Evolutionary conservation across 2,329 filamentous ascomycete genomes (phyloP), one percentile per base, ranked within the genome.

Genomic region (Apiospora pterosperma): DNA sequence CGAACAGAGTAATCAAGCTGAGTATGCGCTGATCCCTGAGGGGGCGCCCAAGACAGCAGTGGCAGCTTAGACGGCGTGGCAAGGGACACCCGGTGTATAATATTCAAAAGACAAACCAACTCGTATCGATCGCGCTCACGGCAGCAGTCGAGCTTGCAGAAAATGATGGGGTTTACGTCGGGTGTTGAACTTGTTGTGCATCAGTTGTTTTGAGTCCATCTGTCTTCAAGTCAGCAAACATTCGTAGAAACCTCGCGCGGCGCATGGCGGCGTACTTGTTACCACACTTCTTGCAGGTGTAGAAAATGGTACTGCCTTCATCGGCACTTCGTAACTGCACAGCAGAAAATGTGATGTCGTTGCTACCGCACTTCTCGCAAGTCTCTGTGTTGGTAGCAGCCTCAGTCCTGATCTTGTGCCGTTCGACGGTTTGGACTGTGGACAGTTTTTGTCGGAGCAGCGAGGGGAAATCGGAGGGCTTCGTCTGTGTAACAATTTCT

Each of bases 251-350:
- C n/a, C 2, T 60, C n/a, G 11, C n/a, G 19, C 11, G 60, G 60
- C 36, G 60, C n/a, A 55, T 55, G n/a, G 28, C 19, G 60, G 78
- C 88, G 71, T 86, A 94, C 90, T 91, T 94, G 79, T 92, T 83
- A 65, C 92, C 92, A 76, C 94, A 97, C 65, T 93, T 88, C 65
- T 93, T 88, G 79, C 94, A 97, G 66, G 85, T 90, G 79, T 93
- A 97, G 74, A 97, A 96, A 63, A 97, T 88, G 0, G 95, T 97
- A 69, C 90, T 92, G 67, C 96, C 96, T 87, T 98, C 95, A 77
- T 99, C 96, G 63, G 95, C 96, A 82, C 93, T 90, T 71, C 95
- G 90, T 72, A 97, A 81, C 77, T 99, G 96, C 66, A 93, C 88
- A 3, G 91, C 91, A 61, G 92, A 91, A 76, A 90, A 98, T 71